These are phyloP conservation scores for Aspergillus latus DNA, from an alignment of 2,329 filamentous ascomycete species.

Conservation along the genomic window DNA sequence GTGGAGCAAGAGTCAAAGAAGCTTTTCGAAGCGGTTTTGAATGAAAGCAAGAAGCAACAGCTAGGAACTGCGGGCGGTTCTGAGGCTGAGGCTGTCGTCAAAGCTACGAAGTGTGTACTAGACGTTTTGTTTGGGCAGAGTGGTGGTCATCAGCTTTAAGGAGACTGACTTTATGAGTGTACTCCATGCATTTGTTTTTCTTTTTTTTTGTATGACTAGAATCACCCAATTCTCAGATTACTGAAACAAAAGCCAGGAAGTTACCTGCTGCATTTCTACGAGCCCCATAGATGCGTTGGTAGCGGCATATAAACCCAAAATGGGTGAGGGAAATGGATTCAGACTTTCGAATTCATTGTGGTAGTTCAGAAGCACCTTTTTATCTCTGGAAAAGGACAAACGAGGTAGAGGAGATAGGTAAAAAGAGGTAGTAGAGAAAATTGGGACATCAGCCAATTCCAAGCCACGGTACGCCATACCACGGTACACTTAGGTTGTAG, in stretches of 20 bases:
- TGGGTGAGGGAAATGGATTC: slow-evolving; percentile 19
- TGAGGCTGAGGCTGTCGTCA: slow-evolving; percentile 33
- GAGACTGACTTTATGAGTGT: not conserved
- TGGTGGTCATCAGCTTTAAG: slow-evolving; percentile 1
- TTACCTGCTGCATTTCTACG: no score
- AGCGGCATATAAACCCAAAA: no score
- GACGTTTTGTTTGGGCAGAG: slow-evolving; percentile 30
- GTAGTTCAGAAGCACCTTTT: slow-evolving; percentile 34
- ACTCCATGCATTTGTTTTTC: not conserved
- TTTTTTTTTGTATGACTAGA: not conserved
- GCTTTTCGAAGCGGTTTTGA: slow-evolving; percentile 38
- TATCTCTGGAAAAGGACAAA: slow-evolving; percentile 32
- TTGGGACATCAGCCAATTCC: slow-evolving; percentile 14
- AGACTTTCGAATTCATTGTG: slow-evolving; percentile 38
- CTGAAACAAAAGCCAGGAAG: no score
- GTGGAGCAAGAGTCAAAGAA: slow-evolving; percentile 40
- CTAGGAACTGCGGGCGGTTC: slow-evolving; percentile 15
- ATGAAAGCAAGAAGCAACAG: slow-evolving; percentile 16
- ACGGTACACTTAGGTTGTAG: slow-evolving; percentile 25
- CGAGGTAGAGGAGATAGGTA: slow-evolving; percentile 13
- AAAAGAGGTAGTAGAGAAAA: slow-evolving; percentile 16
- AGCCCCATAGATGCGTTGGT: no score
- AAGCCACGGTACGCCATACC: slow-evolving; percentile 35
- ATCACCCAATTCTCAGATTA: no score
- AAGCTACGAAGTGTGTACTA: slow-evolving; percentile 37